Conservation (phyloP, 768 basidiomycete species). For the Mycena belliarum region DNA sequence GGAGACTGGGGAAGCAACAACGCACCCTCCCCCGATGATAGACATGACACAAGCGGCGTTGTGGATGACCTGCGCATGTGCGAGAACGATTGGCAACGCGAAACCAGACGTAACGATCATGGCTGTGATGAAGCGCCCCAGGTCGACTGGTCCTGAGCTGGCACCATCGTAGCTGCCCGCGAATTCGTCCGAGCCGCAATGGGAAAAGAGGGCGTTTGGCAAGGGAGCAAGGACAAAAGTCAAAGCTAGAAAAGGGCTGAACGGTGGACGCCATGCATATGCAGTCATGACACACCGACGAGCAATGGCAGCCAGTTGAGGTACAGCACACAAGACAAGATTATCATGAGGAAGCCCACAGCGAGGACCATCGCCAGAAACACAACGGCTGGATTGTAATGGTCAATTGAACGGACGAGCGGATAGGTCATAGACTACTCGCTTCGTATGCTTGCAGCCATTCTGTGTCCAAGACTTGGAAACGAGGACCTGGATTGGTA, state of each 20-base stretch:
- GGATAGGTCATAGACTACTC: slow-evolving; percentile 24
- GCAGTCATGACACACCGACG: slow-evolving; percentile 88
- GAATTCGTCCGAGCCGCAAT: slow-evolving; percentile 90
- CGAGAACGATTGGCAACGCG: slow-evolving; percentile 87
- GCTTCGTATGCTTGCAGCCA: slow-evolving; percentile 77
- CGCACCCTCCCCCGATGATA: slow-evolving; percentile 87
- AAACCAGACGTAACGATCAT: slow-evolving; percentile 91
- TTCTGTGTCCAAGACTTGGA: too few relatives aligned
- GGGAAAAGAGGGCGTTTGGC: slow-evolving; percentile 92
- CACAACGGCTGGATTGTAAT: slow-evolving; percentile 82
- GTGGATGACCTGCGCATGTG: slow-evolving; percentile 87
- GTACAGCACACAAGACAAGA: slow-evolving; percentile 95
- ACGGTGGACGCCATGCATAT: neutral
- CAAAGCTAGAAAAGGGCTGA: slow-evolving; percentile 58
- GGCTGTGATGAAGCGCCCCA: slow-evolving; percentile 93
- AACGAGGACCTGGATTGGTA: too few relatives aligned
- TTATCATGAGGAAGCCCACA: slow-evolving; percentile 95
- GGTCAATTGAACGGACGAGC: neutral
- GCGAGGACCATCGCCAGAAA: slow-evolving; percentile 96
- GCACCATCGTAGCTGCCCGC: slow-evolving; percentile 66
- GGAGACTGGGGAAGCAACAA: slow-evolving; percentile 24
- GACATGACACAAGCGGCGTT: slow-evolving; percentile 91
- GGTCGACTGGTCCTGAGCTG: slow-evolving; percentile 68
- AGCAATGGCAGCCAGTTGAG: slow-evolving; percentile 95
- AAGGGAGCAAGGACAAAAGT: slow-evolving; percentile 95